phyloP scores from a whole-genome alignment of 441 rosid species.

The Populus hybrid region DNA sequence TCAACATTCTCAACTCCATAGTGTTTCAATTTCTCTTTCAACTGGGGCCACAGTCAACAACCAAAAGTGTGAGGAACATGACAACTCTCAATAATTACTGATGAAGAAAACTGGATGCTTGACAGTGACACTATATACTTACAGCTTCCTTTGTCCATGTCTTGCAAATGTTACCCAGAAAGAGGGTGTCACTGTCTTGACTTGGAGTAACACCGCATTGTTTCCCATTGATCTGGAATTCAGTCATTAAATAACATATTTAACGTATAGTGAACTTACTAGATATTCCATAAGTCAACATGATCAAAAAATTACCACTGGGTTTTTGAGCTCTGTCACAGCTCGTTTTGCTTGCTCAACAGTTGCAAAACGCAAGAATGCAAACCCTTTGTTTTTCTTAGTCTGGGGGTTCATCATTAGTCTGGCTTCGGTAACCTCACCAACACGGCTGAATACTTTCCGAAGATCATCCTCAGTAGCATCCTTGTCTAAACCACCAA shows the following conservation, averaged over 20 bases:
- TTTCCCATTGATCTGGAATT: slow-evolving; percentile 91
- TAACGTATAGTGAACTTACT: slow-evolving; percentile 27
- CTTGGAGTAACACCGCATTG: slow-evolving; percentile 93
- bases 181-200: slow-evolving; percentile 93
- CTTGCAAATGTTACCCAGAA: slow-evolving; percentile 93
- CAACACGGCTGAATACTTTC: slow-evolving; percentile 74
- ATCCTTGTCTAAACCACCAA: slow-evolving; percentile 90
- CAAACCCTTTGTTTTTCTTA: slow-evolving; percentile 93
- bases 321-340: slow-evolving; percentile 71
- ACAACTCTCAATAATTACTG: slow-evolving; percentile 13
- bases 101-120: slow-evolving; percentile 18
- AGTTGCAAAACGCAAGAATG: slow-evolving; percentile 89
- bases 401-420: slow-evolving; percentile 88
- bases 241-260: slow-evolving; percentile 35
- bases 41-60: slow-evolving; percentile 49
- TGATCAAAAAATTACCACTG: slow-evolving; percentile 67
- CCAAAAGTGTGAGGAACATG: slow-evolving; percentile 24
- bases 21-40: slow-evolving; percentile 94
- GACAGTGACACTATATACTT: slow-evolving; percentile 46
- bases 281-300: slow-evolving; percentile 30
- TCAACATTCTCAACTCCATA: slow-evolving; percentile 88
- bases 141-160: slow-evolving; percentile 93
- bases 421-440: slow-evolving; percentile 82
- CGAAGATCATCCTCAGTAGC: slow-evolving; percentile 75
- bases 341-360: slow-evolving; percentile 92